Base-by-base conservation (phyloP, 2,329 filamentous ascomycete species). In the Elsinoe australis region DNA sequence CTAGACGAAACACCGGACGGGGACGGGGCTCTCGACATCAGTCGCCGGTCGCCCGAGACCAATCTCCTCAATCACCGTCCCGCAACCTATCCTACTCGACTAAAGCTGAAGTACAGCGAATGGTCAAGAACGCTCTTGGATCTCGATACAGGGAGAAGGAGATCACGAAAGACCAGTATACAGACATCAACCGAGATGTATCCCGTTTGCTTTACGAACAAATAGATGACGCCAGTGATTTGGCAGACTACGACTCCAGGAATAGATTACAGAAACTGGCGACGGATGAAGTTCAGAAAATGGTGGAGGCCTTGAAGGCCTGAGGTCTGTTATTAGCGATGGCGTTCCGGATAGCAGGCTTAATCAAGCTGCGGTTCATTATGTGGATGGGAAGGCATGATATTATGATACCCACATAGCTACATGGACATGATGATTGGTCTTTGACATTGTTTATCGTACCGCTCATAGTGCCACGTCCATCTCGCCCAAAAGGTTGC, bases 161-260 rank as follows among this genome's bases (percentile, higher is more conserved):
- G 53, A 76, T 96, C 53, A 87, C 82, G 14, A 86, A 88, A 56
- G 86, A 95, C 51, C 84, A 95, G 65, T 98, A 94, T 64, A 90
- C 87, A 2, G 80, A 80, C 49, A 95, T 96, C 67, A 96, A 96
- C 62, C 82, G 88, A 53, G 83, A 85, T 52, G 82, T 96, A 26
- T 95, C 87, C 33, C 83, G 87, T 50, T 85, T 83, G 68, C 72
- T 98, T 51, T 98, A 98, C 66, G 87, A 81, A 24, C 70, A 71
- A 38, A 74, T 79, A 19, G 73, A 73, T 4, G 72, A 71, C 51
- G 66, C 72, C 29, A 64, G 66, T 45, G 67, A 66, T 17, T 73
- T 92, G 22, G 61, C 67, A 3, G 78, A 85, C 58, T 75, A 83
- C 17, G 76, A 79, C 21, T 78, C 79, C 49, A 77, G 80, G 50